Evolutionary conservation across 108 stramenopile species (phyloP).

Genomic region (Asterionellopsis glacialis): DNA sequence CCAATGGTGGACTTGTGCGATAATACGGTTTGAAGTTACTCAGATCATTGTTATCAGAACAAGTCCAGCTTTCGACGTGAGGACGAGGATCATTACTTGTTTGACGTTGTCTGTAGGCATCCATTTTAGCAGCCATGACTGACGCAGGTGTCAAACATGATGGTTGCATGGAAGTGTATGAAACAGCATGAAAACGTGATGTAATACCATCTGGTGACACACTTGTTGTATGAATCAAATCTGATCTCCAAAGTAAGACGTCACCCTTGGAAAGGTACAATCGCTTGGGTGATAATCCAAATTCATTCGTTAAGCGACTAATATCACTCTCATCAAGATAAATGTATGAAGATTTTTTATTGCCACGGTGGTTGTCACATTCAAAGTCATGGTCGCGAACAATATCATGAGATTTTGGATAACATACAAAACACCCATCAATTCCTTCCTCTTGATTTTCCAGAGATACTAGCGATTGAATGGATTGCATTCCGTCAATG

Average conservation of each 20-base stretch:
- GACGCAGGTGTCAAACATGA: constrained; percentile 7
- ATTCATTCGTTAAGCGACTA: constrained; percentile 10
- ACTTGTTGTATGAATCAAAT: constrained; percentile 30
- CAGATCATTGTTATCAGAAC: neutral
- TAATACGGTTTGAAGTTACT: constrained; percentile 5
- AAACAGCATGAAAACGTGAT: constrained; percentile 30
- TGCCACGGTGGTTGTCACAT: constrained; percentile 9
- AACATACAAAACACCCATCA: constrained; percentile 40
- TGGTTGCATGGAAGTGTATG: constrained; percentile 42
- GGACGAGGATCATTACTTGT: constrained; percentile 55
- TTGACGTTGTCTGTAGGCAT: constrained; percentile 50
- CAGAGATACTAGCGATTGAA: constrained; percentile 40
- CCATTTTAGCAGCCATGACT: constrained; percentile 25
- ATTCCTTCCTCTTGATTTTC: constrained; percentile 37
- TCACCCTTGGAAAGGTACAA: constrained; percentile 47
- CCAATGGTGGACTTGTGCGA: constrained; percentile 45
- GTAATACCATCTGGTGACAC: constrained; percentile 18
- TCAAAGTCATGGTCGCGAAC: neutral
- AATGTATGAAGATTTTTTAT: constrained; percentile 32
- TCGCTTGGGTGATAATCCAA: constrained; percentile 18
- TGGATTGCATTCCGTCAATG: constrained; percentile 24
- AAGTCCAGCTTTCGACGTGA: constrained; percentile 38
- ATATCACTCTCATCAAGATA: constrained; percentile 33
- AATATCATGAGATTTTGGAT: constrained; percentile 27
- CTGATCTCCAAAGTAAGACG: constrained; percentile 64